Conservation (phyloP, 176 grass and related monocot genomes). For the Triticum aestivum region DNA sequence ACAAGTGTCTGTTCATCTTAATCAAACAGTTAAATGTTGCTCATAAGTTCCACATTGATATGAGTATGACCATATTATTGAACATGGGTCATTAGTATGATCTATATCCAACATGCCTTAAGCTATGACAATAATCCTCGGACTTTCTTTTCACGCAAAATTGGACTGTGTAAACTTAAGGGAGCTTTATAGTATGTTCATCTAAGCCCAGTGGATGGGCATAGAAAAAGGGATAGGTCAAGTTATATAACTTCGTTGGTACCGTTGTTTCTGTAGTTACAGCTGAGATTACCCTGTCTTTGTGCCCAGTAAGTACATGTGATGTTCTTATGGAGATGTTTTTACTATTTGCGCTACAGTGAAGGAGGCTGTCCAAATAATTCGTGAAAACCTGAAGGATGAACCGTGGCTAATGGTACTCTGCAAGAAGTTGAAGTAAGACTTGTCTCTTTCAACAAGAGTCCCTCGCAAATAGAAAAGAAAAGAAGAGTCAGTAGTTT, state of each 20-base stretch:
- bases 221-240: neutral
- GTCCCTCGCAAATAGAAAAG: neutral
- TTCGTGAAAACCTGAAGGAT: slow-evolving; percentile 81
- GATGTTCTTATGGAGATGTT: neutral
- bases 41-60: neutral
- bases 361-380: slow-evolving; percentile 73
- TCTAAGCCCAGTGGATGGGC: neutral
- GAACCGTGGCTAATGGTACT: slow-evolving; percentile 74
- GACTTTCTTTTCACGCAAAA: neutral
- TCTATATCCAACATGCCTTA: slow-evolving; percentile 2
- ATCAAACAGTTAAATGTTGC: neutral
- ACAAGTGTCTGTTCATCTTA: neutral
- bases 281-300: slow-evolving; percentile 1
- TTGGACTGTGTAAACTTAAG: neutral
- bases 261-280: neutral
- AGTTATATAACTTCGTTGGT: neutral
- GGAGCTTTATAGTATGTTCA: neutral
- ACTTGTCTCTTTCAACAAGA: slow-evolving; percentile 15
- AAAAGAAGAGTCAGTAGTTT: neutral
- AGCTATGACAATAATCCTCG: neutral
- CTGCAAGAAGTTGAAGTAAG: slow-evolving; percentile 74
- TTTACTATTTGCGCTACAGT: slow-evolving; percentile 42
- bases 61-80: neutral
- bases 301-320: neutral
- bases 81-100: neutral